Conservation (phyloP, 1,284 basidiomycete species). For the Ustilago loliicola region DNA sequence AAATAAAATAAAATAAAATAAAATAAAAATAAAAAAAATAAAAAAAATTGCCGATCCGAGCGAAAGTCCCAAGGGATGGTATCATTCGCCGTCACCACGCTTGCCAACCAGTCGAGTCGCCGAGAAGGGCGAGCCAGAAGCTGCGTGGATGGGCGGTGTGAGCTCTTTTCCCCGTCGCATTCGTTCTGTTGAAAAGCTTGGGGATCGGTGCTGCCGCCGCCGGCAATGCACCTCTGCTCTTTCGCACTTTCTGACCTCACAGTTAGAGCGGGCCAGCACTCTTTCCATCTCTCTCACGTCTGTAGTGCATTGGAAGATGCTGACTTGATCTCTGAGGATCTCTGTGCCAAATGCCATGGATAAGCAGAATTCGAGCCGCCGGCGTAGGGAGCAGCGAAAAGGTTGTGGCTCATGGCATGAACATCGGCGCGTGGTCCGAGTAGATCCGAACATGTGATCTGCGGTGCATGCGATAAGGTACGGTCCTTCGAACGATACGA, state of each 20-base stretch:
- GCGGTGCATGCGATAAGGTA: neutral
- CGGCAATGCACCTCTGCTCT: constrained; percentile 3
- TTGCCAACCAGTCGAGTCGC: neutral
- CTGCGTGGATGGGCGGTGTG: neutral
- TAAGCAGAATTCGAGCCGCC: neutral
- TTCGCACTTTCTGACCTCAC: neutral
- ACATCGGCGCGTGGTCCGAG: neutral
- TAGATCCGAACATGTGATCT: constrained; percentile 8
- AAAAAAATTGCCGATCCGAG: constrained; percentile 6
- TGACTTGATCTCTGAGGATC: neutral
- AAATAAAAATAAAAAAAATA: too few relatives aligned
- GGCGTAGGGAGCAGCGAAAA: neutral
- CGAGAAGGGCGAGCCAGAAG: neutral
- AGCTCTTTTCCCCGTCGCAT: constrained; percentile 25
- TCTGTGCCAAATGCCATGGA: neutral
- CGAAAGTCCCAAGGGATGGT: neutral
- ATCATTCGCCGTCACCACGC: neutral
- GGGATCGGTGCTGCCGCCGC: neutral
- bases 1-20: too few relatives aligned
- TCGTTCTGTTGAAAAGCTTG: too few relatives aligned
- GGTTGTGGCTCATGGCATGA: neutral
- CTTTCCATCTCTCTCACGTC: too few relatives aligned
- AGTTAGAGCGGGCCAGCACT: too few relatives aligned
- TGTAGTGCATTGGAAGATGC: too few relatives aligned
- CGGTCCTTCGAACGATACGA: neutral